Evolutionary conservation across 2,329 filamentous ascomycete species (phyloP), one percentile per base, ranked within the genome.

Genomic region (Metarhizium robertsii): DNA sequence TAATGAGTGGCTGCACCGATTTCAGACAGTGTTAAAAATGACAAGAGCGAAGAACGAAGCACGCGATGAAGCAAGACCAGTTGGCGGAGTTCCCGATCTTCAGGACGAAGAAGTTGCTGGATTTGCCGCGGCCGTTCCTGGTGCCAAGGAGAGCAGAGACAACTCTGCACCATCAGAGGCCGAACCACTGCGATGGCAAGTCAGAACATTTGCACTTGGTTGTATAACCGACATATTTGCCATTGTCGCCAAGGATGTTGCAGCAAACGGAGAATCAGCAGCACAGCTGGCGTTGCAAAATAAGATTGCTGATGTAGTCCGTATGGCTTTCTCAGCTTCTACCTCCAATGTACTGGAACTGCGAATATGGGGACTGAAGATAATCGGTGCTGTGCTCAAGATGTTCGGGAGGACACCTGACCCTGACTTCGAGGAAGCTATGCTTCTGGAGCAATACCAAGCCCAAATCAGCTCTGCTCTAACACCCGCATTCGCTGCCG

Each of bases 51-150:
- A 87, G 65, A 72, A 74, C 2, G 79, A 84, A 46, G 79, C 83
- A 32, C 76, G 80, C 47, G 68, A 75, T 0, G 67, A 72, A 29
- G 34, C 5, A 72, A 71, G 18, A 67, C 75, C 4, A 69, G 75
- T 67, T 71, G 59, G 75, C 10, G 75, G 78, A 4, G 76, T 81
- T 13, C 79, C 89, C n/a, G 94, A 99, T 63, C 73, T 97, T 0
- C 88, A 92, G 59, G 94, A 99, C 66, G 94, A 99, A 67, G 95
- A 99, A 69, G 92, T 96, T 40, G 94, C 94, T 53, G 94, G 94
- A 0, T 97, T 99, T 66, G 92, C 92, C 36, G 83, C 86, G n/a
- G 85, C 87, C 1, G 79, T 79, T 32, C 85, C 84, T 30, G 80
- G 76, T 3, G 75, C 71, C 4, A 81, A 81, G 51, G 80, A 86